A percentile compares a stretch with the other conserved stretches of the same genome.
Conservation (phyloP, 305 asterid genomes). For the Fraxinus latifolia region DNA sequence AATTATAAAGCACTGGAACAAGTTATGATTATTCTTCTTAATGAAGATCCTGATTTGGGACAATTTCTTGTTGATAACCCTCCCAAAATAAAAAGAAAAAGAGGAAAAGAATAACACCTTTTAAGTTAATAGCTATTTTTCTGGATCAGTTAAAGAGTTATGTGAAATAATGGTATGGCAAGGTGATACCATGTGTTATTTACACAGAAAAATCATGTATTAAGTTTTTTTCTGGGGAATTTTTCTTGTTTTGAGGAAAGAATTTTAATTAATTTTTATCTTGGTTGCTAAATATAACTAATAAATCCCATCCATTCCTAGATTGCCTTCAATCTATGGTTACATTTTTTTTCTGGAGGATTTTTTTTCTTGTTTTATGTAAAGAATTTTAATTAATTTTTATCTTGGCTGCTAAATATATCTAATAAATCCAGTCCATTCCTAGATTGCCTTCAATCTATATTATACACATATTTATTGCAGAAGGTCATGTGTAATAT, state of each 20-base stretch:
- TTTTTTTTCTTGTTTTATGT: background rate
- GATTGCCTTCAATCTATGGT: background rate
- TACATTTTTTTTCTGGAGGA: too few species aligned
- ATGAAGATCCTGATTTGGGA: background rate
- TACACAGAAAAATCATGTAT: background rate
- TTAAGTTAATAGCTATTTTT: background rate
- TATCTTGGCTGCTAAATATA: background rate
- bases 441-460: background rate
- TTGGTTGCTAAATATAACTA: background rate
- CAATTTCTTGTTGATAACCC: background rate
- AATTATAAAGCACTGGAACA: background rate
- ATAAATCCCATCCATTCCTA: background rate
- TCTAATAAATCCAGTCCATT: background rate
- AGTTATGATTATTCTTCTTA: background rate
- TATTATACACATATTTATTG: background rate
- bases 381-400: background rate
- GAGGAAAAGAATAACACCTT: background rate
- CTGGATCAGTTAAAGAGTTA: background rate
- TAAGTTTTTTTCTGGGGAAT: background rate
- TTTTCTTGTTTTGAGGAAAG: background rate
- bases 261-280: background rate
- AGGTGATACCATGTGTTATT: background rate
- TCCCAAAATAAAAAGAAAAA: background rate
- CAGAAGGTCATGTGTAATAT: background rate
- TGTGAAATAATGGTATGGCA: background rate